A percentile compares a stretch with the other conserved stretches of the same genome.
These are phyloP conservation scores for Albugo candida DNA, from an alignment of 352 stramenopile genomes.

Conservation along the genomic window DNA sequence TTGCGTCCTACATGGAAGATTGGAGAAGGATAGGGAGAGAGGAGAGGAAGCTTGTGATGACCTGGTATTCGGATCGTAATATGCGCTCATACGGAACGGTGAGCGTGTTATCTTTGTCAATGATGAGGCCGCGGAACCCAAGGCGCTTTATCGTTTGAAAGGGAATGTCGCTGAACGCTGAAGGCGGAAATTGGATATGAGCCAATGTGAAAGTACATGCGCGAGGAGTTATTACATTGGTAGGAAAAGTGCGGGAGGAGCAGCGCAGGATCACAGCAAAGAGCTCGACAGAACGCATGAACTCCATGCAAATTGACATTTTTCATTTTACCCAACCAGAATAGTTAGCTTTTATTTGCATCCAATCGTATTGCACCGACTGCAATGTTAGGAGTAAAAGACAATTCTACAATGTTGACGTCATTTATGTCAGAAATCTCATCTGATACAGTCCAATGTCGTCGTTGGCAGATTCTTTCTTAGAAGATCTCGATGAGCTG, in stretches of 20 bases:
- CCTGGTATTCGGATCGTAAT: background rate
- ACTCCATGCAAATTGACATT: slow-evolving; percentile 54
- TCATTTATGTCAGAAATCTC: no score
- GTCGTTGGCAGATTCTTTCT: slow-evolving; percentile 73
- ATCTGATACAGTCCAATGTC: slow-evolving; percentile 23
- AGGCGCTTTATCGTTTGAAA: slow-evolving; percentile 52
- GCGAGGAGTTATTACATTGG: slow-evolving; percentile 18
- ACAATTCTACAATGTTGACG: no score
- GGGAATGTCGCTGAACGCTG: slow-evolving; percentile 67
- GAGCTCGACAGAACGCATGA: slow-evolving; percentile 56
- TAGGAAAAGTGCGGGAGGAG: slow-evolving; percentile 67
- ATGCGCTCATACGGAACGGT: slow-evolving; percentile 79
- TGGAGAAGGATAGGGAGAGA: no score
- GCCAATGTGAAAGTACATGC: background rate
- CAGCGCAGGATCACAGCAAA: slow-evolving; percentile 45
- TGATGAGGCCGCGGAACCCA: slow-evolving; percentile 86
- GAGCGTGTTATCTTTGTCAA: slow-evolving; percentile 97
- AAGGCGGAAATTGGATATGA: no score
- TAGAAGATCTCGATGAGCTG: slow-evolving; percentile 79
- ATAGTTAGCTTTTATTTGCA: no score
- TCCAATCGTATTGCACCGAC: no score
- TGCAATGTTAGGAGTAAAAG: no score
- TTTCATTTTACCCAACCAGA: slow-evolving; percentile 1
- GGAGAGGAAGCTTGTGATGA: no score
- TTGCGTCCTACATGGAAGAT: slow-evolving; percentile 14